Percentiles rank a stretch among this genome's conserved stretches.
Evolutionary conservation across 108 stramenopile species (phyloP).

Genomic region (Nitzschia sp.): DNA sequence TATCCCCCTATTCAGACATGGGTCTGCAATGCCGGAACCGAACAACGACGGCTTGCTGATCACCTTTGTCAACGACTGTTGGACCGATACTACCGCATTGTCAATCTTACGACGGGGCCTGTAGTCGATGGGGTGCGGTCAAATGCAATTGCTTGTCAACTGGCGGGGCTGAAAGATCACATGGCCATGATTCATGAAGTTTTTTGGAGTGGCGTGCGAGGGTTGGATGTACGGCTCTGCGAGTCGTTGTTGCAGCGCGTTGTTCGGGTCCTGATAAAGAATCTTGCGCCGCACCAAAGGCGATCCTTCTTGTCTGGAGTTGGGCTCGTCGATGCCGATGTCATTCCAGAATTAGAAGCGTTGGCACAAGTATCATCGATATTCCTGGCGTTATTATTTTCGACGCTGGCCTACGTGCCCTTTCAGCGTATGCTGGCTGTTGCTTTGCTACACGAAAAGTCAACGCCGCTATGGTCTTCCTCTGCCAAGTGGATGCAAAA

Average conservation of each 20-base stretch:
- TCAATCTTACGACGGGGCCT: constrained; percentile 43
- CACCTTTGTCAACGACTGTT: constrained; percentile 45
- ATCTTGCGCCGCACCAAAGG: constrained; percentile 22
- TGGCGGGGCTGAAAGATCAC: constrained; percentile 58
- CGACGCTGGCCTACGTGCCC: constrained; percentile 45
- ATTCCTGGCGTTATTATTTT: constrained; percentile 52
- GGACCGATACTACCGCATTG: constrained; percentile 37
- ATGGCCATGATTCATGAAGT: constrained; percentile 79
- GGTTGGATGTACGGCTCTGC: constrained; percentile 74
- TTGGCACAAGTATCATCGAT: constrained; percentile 48
- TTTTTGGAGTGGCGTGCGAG: constrained; percentile 67
- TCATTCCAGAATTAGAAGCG: constrained; percentile 53
- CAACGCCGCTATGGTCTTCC: constrained; percentile 37
- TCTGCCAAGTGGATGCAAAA: constrained; percentile 2
- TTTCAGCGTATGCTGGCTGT: constrained; percentile 65
- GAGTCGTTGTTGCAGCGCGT: constrained; percentile 66
- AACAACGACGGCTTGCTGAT: constrained; percentile 34
- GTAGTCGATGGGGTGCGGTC: constrained; percentile 59
- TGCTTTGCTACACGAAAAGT: constrained; percentile 57
- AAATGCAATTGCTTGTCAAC: constrained; percentile 54
- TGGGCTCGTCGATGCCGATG: constrained; percentile 41
- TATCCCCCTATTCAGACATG: constrained; percentile 53
- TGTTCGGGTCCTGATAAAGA: constrained; percentile 56
- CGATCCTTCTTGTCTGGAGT: constrained; percentile 34
- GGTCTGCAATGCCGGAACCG: constrained; percentile 35